These are phyloP conservation scores for Articulospora tetracladia DNA, from an alignment of 495 filamentous ascomycete species.

Conservation along the genomic window DNA sequence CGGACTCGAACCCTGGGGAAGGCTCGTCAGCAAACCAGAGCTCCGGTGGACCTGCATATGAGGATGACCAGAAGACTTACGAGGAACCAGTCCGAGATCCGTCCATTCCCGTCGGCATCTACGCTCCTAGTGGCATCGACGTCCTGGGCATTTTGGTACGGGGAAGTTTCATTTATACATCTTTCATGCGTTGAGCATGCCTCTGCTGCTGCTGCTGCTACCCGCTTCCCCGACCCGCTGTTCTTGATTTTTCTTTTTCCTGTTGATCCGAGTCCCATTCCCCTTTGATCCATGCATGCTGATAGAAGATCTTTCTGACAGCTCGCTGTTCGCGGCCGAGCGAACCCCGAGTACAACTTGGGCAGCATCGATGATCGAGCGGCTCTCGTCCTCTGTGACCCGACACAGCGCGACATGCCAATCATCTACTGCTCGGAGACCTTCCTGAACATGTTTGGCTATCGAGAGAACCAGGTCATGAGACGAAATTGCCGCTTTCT, in stretches of 20 bases:
- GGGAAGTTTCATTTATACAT: neutral
- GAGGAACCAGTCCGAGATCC: conserved; percentile 23
- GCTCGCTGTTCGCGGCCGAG: conserved; percentile 35
- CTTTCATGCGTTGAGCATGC: neutral
- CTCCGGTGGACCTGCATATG: neutral
- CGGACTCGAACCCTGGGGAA: neutral
- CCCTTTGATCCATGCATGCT: neutral
- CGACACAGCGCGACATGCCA: conserved; percentile 37
- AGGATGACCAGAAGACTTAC: neutral
- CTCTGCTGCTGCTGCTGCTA: neutral
- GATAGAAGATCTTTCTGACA: conserved; percentile 14
- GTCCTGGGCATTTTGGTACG: conserved; percentile 44
- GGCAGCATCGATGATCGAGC: conserved; percentile 43
- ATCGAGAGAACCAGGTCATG: conserved; percentile 35
- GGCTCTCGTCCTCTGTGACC: conserved; percentile 45
- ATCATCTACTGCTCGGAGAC: conserved; percentile 45
- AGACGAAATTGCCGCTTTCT: conserved; percentile 51
- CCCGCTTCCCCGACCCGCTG: neutral
- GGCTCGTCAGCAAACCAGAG: neutral
- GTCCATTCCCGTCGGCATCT: conserved; percentile 45
- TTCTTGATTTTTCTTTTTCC: neutral
- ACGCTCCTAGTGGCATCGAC: conserved; percentile 41
- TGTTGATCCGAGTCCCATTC: neutral
- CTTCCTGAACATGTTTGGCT: conserved; percentile 43
- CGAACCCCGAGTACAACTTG: conserved; percentile 39